Conservation (phyloP, 176 grass and related monocot species). For the Luzula sylvatica region DNA sequence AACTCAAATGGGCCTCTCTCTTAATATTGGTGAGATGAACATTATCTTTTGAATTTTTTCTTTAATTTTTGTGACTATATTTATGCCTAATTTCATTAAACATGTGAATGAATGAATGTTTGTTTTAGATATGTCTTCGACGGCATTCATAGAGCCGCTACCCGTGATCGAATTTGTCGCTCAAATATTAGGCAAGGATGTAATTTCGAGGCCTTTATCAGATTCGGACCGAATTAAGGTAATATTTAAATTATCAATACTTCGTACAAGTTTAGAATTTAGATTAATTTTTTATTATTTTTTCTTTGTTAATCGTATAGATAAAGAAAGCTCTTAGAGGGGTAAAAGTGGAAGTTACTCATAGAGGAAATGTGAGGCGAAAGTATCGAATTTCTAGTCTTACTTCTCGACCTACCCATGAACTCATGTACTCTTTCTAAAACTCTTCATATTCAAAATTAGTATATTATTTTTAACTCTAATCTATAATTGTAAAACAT, state of each 20-base stretch:
- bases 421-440: constrained; percentile 60
- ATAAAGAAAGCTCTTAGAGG: constrained; percentile 90
- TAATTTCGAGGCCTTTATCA: constrained; percentile 71
- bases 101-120: constrained; percentile 8
- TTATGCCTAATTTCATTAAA: constrained; percentile 12
- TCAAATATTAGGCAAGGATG: constrained; percentile 82
- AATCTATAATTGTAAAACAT: background rate
- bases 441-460: background rate
- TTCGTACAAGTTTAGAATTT: too few species aligned
- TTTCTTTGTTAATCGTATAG: constrained; percentile 29
- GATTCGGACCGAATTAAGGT: constrained; percentile 93
- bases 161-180: constrained; percentile 88
- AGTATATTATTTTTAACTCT: constrained; percentile 3
- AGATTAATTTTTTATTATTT: background rate
- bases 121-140: constrained; percentile 76
- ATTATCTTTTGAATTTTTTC: constrained; percentile 17
- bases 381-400: constrained; percentile 93
- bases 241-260: constrained; percentile 13
- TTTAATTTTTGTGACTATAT: constrained; percentile 19
- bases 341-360: constrained; percentile 98
- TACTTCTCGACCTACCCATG: constrained; percentile 80
- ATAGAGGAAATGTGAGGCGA: constrained; percentile 88
- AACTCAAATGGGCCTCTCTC: constrained; percentile 84
- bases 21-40: constrained; percentile 65
- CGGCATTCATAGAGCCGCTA: constrained; percentile 80